phyloP scores from a whole-genome alignment of 1,284 basidiomycete species.

The Melanopsichium pennsylvanicum region DNA sequence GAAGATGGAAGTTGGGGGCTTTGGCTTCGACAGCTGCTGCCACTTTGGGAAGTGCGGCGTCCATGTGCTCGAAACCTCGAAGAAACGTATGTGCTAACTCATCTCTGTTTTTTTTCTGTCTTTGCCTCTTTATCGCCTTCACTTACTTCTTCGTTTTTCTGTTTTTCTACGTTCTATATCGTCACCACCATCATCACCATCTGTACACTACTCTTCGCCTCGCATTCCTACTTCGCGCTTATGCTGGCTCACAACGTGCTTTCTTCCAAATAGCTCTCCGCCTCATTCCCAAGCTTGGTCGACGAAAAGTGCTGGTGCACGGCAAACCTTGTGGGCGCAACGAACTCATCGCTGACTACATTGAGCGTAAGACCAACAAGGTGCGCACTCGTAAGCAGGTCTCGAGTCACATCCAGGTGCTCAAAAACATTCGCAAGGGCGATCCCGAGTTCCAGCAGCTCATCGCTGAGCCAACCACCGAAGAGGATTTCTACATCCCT shows the following conservation, averaged over 20 bases:
- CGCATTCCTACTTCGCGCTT: not conserved
- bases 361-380: slow-evolving; percentile 68
- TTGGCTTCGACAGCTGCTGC: too few species aligned
- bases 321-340: slow-evolving; percentile 70
- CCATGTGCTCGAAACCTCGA: too few species aligned
- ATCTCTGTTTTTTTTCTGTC: not conserved
- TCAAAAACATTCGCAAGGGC: slow-evolving; percentile 65
- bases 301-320: slow-evolving; percentile 69
- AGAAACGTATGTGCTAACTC: too few species aligned
- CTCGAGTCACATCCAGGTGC: slow-evolving; percentile 66
- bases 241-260: slow-evolving; percentile 24
- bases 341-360: slow-evolving; percentile 70
- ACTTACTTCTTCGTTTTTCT: too few species aligned
- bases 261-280: slow-evolving; percentile 60
- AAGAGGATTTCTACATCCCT: slow-evolving; percentile 65
- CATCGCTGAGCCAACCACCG: slow-evolving; percentile 61
- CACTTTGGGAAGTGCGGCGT: too few species aligned
- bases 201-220: not conserved
- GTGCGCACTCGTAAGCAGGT: slow-evolving; percentile 64
- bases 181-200: too few species aligned
- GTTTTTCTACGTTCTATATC: too few species aligned
- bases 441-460: slow-evolving; percentile 66
- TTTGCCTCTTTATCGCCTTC: too few species aligned
- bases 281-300: slow-evolving; percentile 67
- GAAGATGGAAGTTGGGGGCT: not conserved